Conservation (phyloP, 2,329 filamentous ascomycete species). For the Biscogniauxia mediterranea region DNA sequence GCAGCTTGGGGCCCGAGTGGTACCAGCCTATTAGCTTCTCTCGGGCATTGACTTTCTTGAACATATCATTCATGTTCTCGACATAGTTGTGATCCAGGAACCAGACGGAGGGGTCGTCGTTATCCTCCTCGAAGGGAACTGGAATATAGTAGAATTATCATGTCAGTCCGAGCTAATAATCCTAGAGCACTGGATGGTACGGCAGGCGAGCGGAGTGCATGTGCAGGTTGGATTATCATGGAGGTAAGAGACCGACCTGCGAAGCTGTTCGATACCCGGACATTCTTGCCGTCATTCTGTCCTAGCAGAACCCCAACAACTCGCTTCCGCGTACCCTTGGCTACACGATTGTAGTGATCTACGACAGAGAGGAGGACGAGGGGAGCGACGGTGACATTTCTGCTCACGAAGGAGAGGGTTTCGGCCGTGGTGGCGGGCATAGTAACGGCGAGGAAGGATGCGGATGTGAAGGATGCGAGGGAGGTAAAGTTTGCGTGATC, state of each 20-base stretch:
- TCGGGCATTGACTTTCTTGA: slow-evolving; percentile 98
- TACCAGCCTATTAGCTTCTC: slow-evolving; percentile 99
- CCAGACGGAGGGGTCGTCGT: slow-evolving; percentile 98
- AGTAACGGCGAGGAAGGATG: slow-evolving; percentile 17
- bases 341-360: slow-evolving; percentile 95
- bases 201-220: too few relatives aligned
- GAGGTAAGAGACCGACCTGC: slow-evolving; percentile 62
- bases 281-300: slow-evolving; percentile 93
- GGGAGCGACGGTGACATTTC: slow-evolving; percentile 94
- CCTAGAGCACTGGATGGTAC: not conserved
- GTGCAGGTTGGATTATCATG: too few relatives aligned
- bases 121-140: slow-evolving; percentile 99
- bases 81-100: slow-evolving; percentile 99
- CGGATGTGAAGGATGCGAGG: not conserved
- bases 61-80: slow-evolving; percentile 99
- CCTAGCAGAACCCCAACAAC: slow-evolving; percentile 94
- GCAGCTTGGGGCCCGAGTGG: slow-evolving; percentile 94
- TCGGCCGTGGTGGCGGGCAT: slow-evolving; percentile 98
- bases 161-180: slow-evolving; percentile 10
- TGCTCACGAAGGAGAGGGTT: slow-evolving; percentile 89
- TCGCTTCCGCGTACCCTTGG: slow-evolving; percentile 80
- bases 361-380: slow-evolving; percentile 96
- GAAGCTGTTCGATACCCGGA: slow-evolving; percentile 98
- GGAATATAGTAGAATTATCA: slow-evolving; percentile 13
- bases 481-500: slow-evolving; percentile 7